phyloP scores from a whole-genome alignment of 2,329 filamentous ascomycete genomes.

The Neoascochyta sp. region DNA sequence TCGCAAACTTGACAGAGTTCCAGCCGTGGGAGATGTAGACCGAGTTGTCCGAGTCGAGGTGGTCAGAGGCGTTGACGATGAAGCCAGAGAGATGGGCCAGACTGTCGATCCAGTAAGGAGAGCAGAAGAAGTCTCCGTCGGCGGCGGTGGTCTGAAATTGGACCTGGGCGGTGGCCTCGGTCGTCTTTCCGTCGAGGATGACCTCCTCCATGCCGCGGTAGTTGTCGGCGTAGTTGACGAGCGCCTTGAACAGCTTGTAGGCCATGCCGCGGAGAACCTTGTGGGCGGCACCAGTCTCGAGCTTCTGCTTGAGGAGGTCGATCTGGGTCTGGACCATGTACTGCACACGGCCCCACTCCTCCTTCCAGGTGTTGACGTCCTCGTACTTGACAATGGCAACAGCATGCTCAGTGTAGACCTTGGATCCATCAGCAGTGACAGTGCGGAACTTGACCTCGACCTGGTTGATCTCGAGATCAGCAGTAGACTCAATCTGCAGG shows the following conservation, averaged over 20 bases:
- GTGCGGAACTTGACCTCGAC: constrained; percentile 56
- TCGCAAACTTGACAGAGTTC: constrained; percentile 57
- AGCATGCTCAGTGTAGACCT: constrained; percentile 59
- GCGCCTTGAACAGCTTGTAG: constrained; percentile 67
- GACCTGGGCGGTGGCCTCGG: constrained; percentile 54
- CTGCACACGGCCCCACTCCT: constrained; percentile 63
- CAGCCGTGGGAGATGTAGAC: constrained; percentile 62
- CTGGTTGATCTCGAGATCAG: constrained; percentile 53
- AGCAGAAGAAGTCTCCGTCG: constrained; percentile 56
- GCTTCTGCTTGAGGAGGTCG: constrained; percentile 65
- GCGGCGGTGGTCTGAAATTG: constrained; percentile 53
- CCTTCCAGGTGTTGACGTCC: constrained; percentile 57
- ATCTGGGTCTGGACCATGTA: constrained; percentile 56
- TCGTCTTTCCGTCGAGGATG: constrained; percentile 54
- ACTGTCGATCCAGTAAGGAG: constrained; percentile 59
- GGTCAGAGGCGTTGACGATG: constrained; percentile 58
- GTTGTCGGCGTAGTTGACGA: constrained; percentile 55
- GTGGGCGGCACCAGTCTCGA: constrained; percentile 63
- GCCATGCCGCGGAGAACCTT: constrained; percentile 71
- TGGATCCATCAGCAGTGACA: constrained; percentile 56
- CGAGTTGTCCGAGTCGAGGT: constrained; percentile 56
- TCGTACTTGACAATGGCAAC: constrained; percentile 60
- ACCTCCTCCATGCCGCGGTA: constrained; percentile 59
- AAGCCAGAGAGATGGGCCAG: constrained; percentile 57
- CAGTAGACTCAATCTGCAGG: constrained; percentile 58